Conservation (phyloP, 2,329 filamentous ascomycete genomes). For the Monosporascus sp. region DNA sequence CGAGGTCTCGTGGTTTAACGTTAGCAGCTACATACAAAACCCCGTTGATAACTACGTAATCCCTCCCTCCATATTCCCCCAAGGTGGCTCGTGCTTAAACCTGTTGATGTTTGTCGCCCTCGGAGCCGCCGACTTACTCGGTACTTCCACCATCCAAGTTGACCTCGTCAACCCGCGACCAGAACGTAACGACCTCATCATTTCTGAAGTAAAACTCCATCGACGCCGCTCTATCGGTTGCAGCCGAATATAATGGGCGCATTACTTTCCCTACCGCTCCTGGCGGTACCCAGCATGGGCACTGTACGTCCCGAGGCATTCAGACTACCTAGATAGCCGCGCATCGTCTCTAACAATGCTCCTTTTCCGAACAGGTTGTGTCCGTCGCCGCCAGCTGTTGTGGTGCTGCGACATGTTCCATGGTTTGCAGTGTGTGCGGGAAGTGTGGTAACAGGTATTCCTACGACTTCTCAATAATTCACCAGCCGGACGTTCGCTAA, state of each 20-base stretch:
- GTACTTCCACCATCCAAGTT: not conserved
- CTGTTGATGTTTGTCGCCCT: too few species aligned
- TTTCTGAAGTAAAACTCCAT: not conserved
- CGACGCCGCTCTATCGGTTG: not conserved
- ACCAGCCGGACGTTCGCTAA: conserved; percentile 9
- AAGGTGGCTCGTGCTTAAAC: too few species aligned
- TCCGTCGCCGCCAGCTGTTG: conserved; percentile 87
- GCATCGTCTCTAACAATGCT: conserved; percentile 8
- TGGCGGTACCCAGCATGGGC: conserved; percentile 80
- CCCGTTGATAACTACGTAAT: too few species aligned
- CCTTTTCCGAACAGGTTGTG: conserved; percentile 49
- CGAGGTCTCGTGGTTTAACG: too few species aligned
- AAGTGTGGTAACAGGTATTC: conserved; percentile 89
- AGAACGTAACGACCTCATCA: not conserved
- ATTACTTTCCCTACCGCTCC: conserved; percentile 78
- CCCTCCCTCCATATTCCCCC: too few species aligned
- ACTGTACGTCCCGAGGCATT: conserved; percentile 57
- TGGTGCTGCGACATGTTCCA: conserved; percentile 92
- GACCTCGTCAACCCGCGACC: not conserved
- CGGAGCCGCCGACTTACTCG: too few species aligned
- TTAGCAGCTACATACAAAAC: too few species aligned
- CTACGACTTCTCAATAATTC: not conserved
- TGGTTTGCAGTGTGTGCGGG: conserved; percentile 90
- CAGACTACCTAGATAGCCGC: not conserved
- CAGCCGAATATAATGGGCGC: conserved; percentile 65